Conservation (phyloP, 352 stramenopile genomes). For the Thalassiosira livingstoniorum region DNA sequence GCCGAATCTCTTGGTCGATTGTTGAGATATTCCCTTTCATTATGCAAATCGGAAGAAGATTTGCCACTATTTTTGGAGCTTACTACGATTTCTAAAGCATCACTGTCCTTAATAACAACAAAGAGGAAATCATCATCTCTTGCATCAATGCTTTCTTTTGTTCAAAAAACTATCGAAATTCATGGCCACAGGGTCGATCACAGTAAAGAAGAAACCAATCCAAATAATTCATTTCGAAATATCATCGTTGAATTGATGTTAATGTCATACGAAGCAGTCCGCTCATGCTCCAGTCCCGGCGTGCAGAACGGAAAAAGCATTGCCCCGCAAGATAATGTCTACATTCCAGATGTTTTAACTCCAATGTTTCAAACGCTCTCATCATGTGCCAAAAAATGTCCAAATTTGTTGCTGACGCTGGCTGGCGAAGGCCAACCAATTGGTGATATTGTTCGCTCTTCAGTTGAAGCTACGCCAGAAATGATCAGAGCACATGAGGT, state of each 20-base stretch:
- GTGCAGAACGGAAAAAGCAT: not conserved
- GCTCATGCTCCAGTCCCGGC: not conserved
- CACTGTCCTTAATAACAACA: conserved; percentile 15
- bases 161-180: conserved; percentile 39
- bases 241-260: conserved; percentile 47
- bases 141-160: conserved; percentile 44
- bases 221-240: conserved; percentile 22
- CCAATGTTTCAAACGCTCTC: conserved; percentile 63
- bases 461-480: conserved; percentile 35
- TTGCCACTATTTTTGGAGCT: conserved; percentile 36
- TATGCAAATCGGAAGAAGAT: conserved; percentile 41
- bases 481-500: conserved; percentile 47
- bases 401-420: conserved; percentile 64
- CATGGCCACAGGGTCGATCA: conserved; percentile 36
- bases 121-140: conserved; percentile 27
- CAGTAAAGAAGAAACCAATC: conserved; percentile 1
- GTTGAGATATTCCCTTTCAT: conserved; percentile 28
- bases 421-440: conserved; percentile 31
- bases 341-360: conserved; percentile 29
- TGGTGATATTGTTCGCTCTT: conserved; percentile 44
- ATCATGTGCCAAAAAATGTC: conserved; percentile 50
- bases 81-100: conserved; percentile 26
- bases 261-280: conserved; percentile 46
- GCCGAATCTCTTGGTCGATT: conserved; percentile 39
- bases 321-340: conserved; percentile 11